Base-by-base conservation (phyloP, 177 flowering plant genomes). In the Vitis hybrid region DNA sequence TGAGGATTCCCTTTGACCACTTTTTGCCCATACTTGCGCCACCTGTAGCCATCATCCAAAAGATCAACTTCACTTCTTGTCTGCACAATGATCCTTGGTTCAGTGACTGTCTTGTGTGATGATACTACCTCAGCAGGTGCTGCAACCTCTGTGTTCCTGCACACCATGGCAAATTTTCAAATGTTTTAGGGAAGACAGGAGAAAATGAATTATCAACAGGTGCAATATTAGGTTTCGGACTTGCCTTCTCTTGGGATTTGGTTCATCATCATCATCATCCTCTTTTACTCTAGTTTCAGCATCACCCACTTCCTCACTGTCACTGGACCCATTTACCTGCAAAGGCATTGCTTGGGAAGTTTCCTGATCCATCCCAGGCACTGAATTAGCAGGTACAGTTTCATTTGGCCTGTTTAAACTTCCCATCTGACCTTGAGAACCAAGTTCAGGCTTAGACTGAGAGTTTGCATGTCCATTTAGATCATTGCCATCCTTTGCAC, bases 21-120 rank as follows among this genome's bases (percentile, higher is more conserved):
- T 76, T 95, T 95, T 85, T 95, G 97, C 56, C 99, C 99, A 77
- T 94, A 94, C 72, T 95, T 95, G 75, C 99, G 90, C 99, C 99
- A 95, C 73, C 91, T 85, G 76, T 86, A 95, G 23, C 99, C 99
- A 79, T 95, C 99, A 85, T 95, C 99, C 79, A 95, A 80, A 65
- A 95, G 90, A 82, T 95, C 98, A 77, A 95, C 96, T 74, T 93
- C 98, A 81, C 98, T 95, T 74, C 92, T 89, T 52, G 97, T 95
- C 81, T 95, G 98, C 75, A 95, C 93, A 74, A 95, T 83, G 55
- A 95, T 90, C 80, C 83, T 91, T 32, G 97, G 84, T 67, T 94
- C 98, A 23, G 94, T 78, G 10, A 93, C 84, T n/a, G 93, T 88
- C 77, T 76, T 86, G 70, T 85, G 92, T 12, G 92, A 80, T 59